Evolutionary conservation across 441 rosid species (phyloP), one percentile per base, ranked within the genome.

Genomic region (Aleurites moluccanus): DNA sequence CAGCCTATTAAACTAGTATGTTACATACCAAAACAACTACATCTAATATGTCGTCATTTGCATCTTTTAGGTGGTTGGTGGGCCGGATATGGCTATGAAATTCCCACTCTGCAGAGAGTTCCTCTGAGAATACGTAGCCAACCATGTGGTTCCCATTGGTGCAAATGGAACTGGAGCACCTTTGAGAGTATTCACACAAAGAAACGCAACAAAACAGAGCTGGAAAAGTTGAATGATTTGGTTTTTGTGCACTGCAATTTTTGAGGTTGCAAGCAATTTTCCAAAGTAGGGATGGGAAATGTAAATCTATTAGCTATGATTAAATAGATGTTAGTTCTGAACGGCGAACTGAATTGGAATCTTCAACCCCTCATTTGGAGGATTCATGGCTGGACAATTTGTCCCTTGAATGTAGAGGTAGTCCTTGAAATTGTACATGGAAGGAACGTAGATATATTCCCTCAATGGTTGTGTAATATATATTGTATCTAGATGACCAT

Each of bases 31-130:
- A n/a, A 21, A 18, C 23, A 16, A 9, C 61, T 18, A 2, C n/a
- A 35, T 40, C 23, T 70, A 40, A 70, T 40, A 40, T 57, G 10
- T 2, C 20, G 56, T 60, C 20, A 60, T 27, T 27, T 25, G 60
- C 47, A 56, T 74, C 15, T 9, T 78, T 60, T 74, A 89, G 92
- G 92, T 81, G 91, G 87, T 78, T 87, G 93, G 91, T 89, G 93
- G 93, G 84, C 87, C 10, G 85, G 83, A 69, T 87, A 84, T 1
- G 87, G 90, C 33, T 87, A 87, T 27, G 92, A 89, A 80, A 83
- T 87, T 47, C 91, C 88, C 2, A 86, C 86, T 14, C 80, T 87
- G 72, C 91, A 87, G 72, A 81, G 90, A 82, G 83, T 80, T 42
- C 91, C 89, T 10, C 68, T 82, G 47, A 80, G 83, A 71, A 82